Conservation (phyloP, 441 rosid genomes). For the Pelargonium australe region DNA sequence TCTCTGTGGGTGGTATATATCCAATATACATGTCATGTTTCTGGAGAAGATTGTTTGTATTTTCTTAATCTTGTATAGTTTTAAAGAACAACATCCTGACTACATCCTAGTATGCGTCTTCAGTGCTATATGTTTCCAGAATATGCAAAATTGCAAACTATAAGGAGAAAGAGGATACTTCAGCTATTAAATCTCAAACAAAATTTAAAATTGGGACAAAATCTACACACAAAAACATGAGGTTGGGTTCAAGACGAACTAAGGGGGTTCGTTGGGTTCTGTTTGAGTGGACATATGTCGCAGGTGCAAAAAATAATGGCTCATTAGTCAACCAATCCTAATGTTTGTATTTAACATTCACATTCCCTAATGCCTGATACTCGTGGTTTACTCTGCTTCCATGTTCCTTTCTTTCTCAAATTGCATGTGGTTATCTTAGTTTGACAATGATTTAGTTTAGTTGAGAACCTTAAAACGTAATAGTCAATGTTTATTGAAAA, state of each 20-base stretch:
- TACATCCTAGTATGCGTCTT: not conserved
- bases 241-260: not conserved
- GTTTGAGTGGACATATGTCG: not conserved
- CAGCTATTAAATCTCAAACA: not conserved
- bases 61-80: not conserved
- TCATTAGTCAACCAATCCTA: not conserved
- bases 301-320: not conserved
- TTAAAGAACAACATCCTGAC: not conserved
- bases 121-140: not conserved
- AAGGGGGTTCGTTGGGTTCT: not conserved
- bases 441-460: no score
- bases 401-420: no score
- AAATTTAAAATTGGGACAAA: not conserved
- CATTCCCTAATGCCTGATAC: no score
- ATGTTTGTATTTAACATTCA: not conserved
- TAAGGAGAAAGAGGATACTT: not conserved
- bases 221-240: not conserved
- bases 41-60: not conserved
- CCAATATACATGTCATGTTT: not conserved
- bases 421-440: no score
- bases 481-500: no score
- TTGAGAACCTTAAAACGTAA: no score
- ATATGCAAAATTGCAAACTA: not conserved
- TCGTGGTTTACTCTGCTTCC: no score
- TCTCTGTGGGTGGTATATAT: not conserved